Evolutionary conservation across 352 stramenopile genomes (phyloP).

Genomic region (Phytophthora tubulina): DNA sequence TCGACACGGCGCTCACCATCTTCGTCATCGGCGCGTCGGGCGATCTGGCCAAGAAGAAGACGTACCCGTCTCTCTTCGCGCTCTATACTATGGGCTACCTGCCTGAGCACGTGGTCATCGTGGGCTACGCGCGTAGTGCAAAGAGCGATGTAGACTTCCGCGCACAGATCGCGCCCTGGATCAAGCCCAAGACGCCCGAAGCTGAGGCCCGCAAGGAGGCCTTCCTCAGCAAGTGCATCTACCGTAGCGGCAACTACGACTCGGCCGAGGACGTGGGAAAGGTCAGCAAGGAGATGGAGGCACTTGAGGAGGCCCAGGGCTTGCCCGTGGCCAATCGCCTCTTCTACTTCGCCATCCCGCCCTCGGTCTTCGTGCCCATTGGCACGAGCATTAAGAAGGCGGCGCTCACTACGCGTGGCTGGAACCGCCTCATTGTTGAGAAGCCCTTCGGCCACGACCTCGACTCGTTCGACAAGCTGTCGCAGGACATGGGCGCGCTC

Average conservation of each 20-base stretch:
- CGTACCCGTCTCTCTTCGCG: conserved; percentile 92
- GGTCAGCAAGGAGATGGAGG: conserved; percentile 78
- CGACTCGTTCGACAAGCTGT: conserved; percentile 92
- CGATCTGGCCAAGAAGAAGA: conserved; percentile 93
- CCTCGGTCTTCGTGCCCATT: conserved; percentile 96
- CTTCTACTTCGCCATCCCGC: conserved; percentile 98
- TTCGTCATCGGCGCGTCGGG: conserved; percentile 91
- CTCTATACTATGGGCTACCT: conserved; percentile 86
- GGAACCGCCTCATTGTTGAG: conserved; percentile 97
- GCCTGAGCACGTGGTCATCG: conserved; percentile 84
- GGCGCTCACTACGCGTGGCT: conserved; percentile 90
- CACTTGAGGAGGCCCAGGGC: conserved; percentile 64
- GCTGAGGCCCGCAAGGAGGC: conserved; percentile 67
- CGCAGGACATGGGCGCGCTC: conserved; percentile 86
- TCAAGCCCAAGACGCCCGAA: conserved; percentile 66
- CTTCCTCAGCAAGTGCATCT: conserved; percentile 83
- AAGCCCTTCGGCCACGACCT: conserved; percentile 99
- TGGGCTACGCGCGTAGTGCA: conserved; percentile 84
- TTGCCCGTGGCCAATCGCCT: conserved; percentile 78
- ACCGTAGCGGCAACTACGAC: conserved; percentile 86
- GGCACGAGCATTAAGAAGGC: conserved; percentile 93
- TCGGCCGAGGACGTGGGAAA: conserved; percentile 81
- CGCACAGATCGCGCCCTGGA: conserved; percentile 68
- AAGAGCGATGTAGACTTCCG: conserved; percentile 91
- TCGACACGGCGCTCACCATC: conserved; percentile 74